phyloP scores from a whole-genome alignment of 73 alveolate genomes.

The Diophrys appendiculata region DNA sequence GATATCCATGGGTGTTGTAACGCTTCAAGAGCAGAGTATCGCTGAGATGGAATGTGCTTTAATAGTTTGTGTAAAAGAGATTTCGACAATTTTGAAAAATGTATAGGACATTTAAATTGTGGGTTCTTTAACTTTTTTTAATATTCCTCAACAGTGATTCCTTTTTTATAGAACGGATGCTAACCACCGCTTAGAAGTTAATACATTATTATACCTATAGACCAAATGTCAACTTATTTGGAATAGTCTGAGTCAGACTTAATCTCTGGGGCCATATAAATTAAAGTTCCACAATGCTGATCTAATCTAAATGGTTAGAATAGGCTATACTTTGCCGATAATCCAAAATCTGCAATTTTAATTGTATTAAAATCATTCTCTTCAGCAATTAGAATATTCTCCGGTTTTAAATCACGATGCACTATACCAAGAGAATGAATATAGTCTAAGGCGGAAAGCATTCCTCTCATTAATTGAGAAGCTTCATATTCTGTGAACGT shows the following conservation, averaged over 20 bases:
- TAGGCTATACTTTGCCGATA: slow-evolving; percentile 54
- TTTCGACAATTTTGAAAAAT: slow-evolving; percentile 67
- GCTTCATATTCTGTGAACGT: slow-evolving; percentile 74
- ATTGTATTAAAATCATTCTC: slow-evolving; percentile 18
- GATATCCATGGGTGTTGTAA: slow-evolving; percentile 88
- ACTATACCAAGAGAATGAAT: slow-evolving; percentile 81
- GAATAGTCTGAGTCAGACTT: slow-evolving; percentile 60
- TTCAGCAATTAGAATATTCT: slow-evolving; percentile 39
- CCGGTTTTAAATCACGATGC: slow-evolving; percentile 86
- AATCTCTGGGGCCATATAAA: slow-evolving; percentile 87
- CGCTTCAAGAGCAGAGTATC: slow-evolving; percentile 73
- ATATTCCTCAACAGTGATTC: slow-evolving; percentile 42
- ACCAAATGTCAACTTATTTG: slow-evolving; percentile 47
- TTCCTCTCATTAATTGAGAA: slow-evolving; percentile 67
- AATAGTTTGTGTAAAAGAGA: slow-evolving; percentile 66
- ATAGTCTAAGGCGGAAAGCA: slow-evolving; percentile 75
- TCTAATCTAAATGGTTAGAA: slow-evolving; percentile 28
- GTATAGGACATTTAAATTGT: slow-evolving; percentile 2
- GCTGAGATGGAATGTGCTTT: slow-evolving; percentile 62
- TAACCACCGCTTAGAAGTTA: slow-evolving; percentile 32
- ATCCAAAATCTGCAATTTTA: slow-evolving; percentile 54
- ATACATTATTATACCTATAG: slow-evolving; percentile 38
- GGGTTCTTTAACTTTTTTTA: slow-evolving; percentile 44
- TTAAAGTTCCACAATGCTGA: slow-evolving; percentile 73
- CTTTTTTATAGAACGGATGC: slow-evolving; percentile 36